A percentile compares a stretch with the other conserved stretches of the same genome.
Evolutionary conservation across 2,329 filamentous ascomycete species (phyloP).

Genomic region (Pseudogymnoascus sp.): DNA sequence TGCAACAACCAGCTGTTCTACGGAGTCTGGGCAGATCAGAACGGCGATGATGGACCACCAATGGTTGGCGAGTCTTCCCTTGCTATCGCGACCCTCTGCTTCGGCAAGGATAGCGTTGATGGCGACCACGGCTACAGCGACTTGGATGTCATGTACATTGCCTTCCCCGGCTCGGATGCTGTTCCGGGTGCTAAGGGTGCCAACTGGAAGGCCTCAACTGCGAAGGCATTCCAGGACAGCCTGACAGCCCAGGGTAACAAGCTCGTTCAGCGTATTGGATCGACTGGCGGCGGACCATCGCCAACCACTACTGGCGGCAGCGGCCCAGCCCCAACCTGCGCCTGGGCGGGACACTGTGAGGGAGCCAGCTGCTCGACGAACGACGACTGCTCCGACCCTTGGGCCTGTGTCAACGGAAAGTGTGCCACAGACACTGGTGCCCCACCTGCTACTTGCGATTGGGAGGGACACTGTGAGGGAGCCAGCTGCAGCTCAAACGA

Average conservation of each 20-base stretch:
- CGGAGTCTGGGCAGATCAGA: slow-evolving; percentile 55
- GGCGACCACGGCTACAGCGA: slow-evolving; percentile 49
- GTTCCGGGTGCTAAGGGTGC: slow-evolving; percentile 48
- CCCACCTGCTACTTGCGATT: slow-evolving; percentile 12
- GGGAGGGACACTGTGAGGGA: slow-evolving; percentile 18
- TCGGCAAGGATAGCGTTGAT: slow-evolving; percentile 39
- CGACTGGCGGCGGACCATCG: slow-evolving; percentile 7
- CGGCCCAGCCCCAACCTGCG: slow-evolving; percentile 12
- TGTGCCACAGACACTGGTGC: slow-evolving; percentile 11
- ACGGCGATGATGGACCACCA: slow-evolving; percentile 43
- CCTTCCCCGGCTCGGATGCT: slow-evolving; percentile 49
- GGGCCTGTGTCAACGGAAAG: slow-evolving; percentile 14
- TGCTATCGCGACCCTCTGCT: slow-evolving; percentile 51
- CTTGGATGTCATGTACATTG: slow-evolving; percentile 55
- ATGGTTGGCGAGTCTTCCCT: slow-evolving; percentile 50
- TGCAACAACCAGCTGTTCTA: slow-evolving; percentile 46
- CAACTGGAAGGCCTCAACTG: slow-evolving; percentile 45
- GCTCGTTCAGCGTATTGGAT: slow-evolving; percentile 37
- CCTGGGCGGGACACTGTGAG: slow-evolving; percentile 19
- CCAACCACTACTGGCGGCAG: slow-evolving; percentile 11
- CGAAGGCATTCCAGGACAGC: slow-evolving; percentile 45
- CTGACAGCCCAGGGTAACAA: slow-evolving; percentile 43
- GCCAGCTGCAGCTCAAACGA: slow-evolving; percentile 12
- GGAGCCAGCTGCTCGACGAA: slow-evolving; percentile 13
- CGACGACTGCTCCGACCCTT: slow-evolving; percentile 17